Conservation (phyloP, 2,329 filamentous ascomycete species). For the Pseudofabraea citricarpa region DNA sequence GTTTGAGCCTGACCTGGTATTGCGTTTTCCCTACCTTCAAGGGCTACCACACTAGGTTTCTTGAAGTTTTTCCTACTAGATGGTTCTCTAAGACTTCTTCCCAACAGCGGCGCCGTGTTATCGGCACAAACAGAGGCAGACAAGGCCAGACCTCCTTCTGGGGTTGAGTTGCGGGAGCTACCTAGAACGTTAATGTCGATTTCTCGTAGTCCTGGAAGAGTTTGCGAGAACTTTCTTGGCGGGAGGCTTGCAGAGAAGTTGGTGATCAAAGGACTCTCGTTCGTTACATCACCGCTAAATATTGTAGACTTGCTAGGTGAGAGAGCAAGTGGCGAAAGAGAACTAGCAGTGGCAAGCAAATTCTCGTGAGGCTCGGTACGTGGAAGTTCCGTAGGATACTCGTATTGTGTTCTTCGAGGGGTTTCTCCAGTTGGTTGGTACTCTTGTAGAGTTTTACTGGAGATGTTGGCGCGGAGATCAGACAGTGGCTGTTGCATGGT, state of each 20-base stretch:
- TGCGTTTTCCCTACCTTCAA: constrained; percentile 40
- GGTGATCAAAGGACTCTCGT: constrained; percentile 11
- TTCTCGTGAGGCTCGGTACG: constrained; percentile 62
- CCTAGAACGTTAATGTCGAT: constrained; percentile 39
- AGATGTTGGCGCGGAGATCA: constrained; percentile 66
- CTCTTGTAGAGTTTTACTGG: constrained; percentile 62
- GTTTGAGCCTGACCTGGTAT: constrained; percentile 3
- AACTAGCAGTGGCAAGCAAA: constrained; percentile 45
- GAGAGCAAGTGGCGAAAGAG: constrained; percentile 31
- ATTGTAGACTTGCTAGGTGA: constrained; percentile 12
- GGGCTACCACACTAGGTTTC: constrained; percentile 32
- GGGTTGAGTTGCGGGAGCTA: constrained; percentile 22
- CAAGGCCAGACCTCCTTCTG: constrained; percentile 6
- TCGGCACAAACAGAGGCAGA: neutral
- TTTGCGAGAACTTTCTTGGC: constrained; percentile 22
- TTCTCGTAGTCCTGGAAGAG: constrained; percentile 42
- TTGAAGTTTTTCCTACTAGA: constrained; percentile 36
- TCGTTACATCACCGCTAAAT: constrained; percentile 21
- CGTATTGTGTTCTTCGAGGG: constrained; percentile 74
- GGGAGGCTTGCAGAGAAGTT: constrained; percentile 10
- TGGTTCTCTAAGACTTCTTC: constrained; percentile 20
- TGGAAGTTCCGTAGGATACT: constrained; percentile 75
- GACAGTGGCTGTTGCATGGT: constrained; percentile 65
- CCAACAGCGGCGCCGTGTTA: constrained; percentile 16
- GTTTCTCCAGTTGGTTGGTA: constrained; percentile 84